A percentile compares a stretch with the other conserved stretches of the same genome.
Evolutionary conservation across 179 eudicot genomes (phyloP).

Genomic region (Silene vulgaris): DNA sequence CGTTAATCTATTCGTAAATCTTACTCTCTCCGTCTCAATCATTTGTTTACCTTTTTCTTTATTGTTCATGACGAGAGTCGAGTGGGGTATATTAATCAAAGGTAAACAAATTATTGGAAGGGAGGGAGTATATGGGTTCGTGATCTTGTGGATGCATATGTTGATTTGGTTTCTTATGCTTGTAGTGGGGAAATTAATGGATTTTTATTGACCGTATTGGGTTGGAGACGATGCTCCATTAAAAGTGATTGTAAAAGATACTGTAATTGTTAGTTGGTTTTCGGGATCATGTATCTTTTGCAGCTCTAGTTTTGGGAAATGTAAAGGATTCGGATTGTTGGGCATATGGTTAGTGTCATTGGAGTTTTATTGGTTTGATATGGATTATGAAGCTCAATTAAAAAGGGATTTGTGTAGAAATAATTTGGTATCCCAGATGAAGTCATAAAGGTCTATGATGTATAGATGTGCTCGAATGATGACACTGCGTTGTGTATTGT

Average conservation of each 20-base stretch:
- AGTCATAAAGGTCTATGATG: background rate
- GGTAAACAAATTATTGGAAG: too few relatives aligned
- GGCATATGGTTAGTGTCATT: background rate
- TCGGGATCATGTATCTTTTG: background rate
- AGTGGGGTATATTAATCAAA: too few relatives aligned
- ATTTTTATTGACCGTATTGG: background rate
- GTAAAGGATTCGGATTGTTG: too few relatives aligned
- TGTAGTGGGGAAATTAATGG: too few relatives aligned
- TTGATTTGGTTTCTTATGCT: too few relatives aligned
- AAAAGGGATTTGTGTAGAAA: too few relatives aligned
- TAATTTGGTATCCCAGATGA: too few relatives aligned
- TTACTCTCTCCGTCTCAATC: background rate
- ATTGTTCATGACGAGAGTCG: background rate
- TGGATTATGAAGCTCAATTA: too few relatives aligned
- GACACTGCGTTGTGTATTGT: background rate
- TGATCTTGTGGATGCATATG: too few relatives aligned
- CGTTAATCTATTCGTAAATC: background rate
- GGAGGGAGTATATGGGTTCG: too few relatives aligned
- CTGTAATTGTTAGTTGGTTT: background rate
- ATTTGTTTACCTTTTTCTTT: background rate
- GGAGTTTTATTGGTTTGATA: background rate
- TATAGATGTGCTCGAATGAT: background rate
- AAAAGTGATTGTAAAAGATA: too few relatives aligned
- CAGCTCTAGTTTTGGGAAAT: too few relatives aligned
- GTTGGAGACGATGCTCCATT: constrained; percentile 1